Base-by-base conservation (phyloP, 768 basidiomycete genomes). In the Tylopilus balloui region DNA sequence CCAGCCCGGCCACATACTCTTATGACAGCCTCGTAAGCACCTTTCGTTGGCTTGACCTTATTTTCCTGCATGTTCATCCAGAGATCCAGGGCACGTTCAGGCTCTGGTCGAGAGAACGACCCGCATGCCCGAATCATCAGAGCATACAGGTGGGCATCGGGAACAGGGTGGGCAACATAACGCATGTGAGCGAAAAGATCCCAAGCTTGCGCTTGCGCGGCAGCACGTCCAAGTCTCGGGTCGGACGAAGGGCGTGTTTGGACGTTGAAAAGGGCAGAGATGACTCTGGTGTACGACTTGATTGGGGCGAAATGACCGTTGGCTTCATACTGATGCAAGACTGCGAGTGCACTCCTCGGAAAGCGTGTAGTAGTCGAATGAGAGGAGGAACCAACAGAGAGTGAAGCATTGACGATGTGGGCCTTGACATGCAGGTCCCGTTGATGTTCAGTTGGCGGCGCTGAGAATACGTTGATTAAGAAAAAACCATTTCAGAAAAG, bases 121-220 rank as follows among this genome's bases (percentile, higher is more conserved):
- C 86, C 86, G 54, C 94, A 97, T 0, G 91, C 87, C 5, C 78
- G 77, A 57, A 99, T 92, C 92, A 99, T 96, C 29, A 79, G 63
- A 0, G 83, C 78, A 69, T 92, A 98, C 7, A 94, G 72, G 20
- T 75, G 66, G 13, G 73, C 73, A 53, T 87, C 82, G 0, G 94
- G 93, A 4, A 72, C 70, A 1, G 92, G 84, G 63, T 98, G 92
- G 1, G 95, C 91, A 13, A 90, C 88, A 52, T 96, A 93, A 39
- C 95, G 89, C 89, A 96, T 94, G 67, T 99, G 95, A 2, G 88
- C 74, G 66, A 91, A 97, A 34, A 97, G 78, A 61, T 98, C 91
- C 91, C 92, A 96, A 3, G 89, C 94, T 52, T 90, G 84, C 0
- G 88, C 86, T 27, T 78, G 79, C 2, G 79, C 79, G 1, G 75